Evolutionary conservation across 2,329 filamentous ascomycete species (phyloP), one percentile per base, ranked within the genome.

Genomic region (Hypoxylon sp.): DNA sequence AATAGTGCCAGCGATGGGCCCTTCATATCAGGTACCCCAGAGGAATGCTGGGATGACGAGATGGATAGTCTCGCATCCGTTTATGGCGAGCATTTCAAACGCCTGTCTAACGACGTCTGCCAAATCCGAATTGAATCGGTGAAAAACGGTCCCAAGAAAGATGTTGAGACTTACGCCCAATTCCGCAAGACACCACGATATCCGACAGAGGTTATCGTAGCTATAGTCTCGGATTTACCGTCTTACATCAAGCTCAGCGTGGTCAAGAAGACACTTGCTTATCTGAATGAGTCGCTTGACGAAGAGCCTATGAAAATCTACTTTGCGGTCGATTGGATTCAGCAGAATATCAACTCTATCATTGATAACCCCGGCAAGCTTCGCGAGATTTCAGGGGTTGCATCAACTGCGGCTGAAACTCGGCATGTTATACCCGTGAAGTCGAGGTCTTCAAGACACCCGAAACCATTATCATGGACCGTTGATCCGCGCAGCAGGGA

Each of bases 201-300:
- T 69, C 94, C 94, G 1, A 79, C 64, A 63, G 82, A 69, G 71
- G 83, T 74, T 77, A 81, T 95, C 7, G 75, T 97, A 25, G 84
- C 86, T 2, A 78, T 97, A 9, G 71, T 83, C 35, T 79, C 85
- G 17, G 81, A 83, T 7, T 79, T 97, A 8, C 94, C 94, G 13
- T 91, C 94, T 3, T 96, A 99, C 65, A 95, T 97, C 66, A 90
- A 93, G 54, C 78, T 99, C 7, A 96, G 91, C 65, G 86, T 96
- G 26, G 83, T 94, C 63, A 87, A 90, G 62, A 86, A 89, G 70
- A 85, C 87, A 1, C 75, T 97, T 4, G 77, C 82, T 3, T 85
- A 93, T 66, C 86, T 91, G 2, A 76, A 83, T 38, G 80, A 86
- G 38, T 84, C 85, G 19, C 79, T 96, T 20, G 74, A 87, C 9